phyloP scores from a whole-genome alignment of 805 yeast species.

The Wickerhamiella dianesei region DNA sequence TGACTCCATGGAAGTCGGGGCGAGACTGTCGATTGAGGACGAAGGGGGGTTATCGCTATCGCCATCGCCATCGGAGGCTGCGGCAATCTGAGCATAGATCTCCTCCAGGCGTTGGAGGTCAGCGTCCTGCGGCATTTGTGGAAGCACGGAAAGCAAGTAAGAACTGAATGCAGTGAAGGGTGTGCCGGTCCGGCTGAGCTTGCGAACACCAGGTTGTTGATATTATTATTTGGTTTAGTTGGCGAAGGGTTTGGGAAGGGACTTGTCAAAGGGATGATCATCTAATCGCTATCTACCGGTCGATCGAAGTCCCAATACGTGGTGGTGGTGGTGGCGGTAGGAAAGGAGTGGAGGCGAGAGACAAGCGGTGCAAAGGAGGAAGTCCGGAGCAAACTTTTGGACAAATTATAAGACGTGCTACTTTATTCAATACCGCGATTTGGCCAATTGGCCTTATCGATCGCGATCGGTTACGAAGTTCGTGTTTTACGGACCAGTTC shows the following conservation, averaged over 20 bases:
- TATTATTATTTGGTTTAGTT: not conserved
- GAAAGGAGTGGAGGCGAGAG: no score
- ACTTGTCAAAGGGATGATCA: not conserved
- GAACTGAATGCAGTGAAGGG: not conserved
- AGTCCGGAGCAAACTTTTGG: no score
- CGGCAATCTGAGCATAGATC: conserved; percentile 1
- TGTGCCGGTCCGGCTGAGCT: not conserved
- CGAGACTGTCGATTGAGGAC: not conserved
- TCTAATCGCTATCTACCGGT: not conserved
- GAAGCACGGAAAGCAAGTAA: not conserved
- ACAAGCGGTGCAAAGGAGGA: no score
- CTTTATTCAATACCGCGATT: no score
- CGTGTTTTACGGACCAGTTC: no score
- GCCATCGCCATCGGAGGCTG: conserved; percentile 1
- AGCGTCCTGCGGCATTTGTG: not conserved
- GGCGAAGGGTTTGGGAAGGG: not conserved
- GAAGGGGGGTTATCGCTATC: not conserved
- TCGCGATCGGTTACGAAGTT: no score
- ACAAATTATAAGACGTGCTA: no score
- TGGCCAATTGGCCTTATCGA: no score
- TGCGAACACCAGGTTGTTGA: no score
- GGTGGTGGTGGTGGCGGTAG: not conserved
- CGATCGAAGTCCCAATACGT: no score
- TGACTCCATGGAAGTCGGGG: not conserved
- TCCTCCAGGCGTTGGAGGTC: not conserved